Base-by-base conservation (phyloP, 2,329 filamentous ascomycete genomes). In the Ceratocystis cubensis region DNA sequence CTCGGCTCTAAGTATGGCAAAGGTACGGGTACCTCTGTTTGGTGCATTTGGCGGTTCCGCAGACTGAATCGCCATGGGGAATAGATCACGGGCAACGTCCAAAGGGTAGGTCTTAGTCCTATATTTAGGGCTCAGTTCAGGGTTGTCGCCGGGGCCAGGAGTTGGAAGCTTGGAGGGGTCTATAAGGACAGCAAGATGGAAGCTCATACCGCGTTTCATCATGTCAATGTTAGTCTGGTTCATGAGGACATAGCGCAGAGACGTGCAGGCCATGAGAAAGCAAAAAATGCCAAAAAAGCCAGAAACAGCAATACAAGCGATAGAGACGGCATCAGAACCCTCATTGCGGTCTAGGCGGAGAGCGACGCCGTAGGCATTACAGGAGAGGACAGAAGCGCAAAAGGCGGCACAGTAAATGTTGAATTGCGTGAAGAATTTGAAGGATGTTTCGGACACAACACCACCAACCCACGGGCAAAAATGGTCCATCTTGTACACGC, bases 391-490 rank as follows among this genome's bases (percentile, higher is more conserved):
- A 67, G 89, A 82, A 2, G 79, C 75, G 70, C 87, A 91, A 71
- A 87, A 89, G 3, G 90, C 71, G 3, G 84, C 77, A 1, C 85
- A 85, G 74, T 94, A 96, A 56, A 84, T 81, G 17, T 86, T 85
- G 72, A 96, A 96, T 70, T 96, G 94, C 10, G 91, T 78, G 73
- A 99, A 97, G 75, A 90, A 96, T 72, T 96, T 96, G 78, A 93
- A 92, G 1, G 87, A 82, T 84, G 85, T 91, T 74, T 96, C 92
- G 0, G 86, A 88, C 8, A 99, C 86, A 70, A 96, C 89, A 25
- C 93, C 94, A 3, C 93, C 93, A n/a, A 96, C 92, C 88, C 88
- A 97, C 0, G 93, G 94, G 72, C 94, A 99, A 72, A 92, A 94
- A 73, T 97, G 93, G 70, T 97, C 93, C 88, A 96, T 94, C 72